These are phyloP conservation scores for Trichopus zeylanicus DNA, from an alignment of 116 monocot species.

Conservation along the genomic window DNA sequence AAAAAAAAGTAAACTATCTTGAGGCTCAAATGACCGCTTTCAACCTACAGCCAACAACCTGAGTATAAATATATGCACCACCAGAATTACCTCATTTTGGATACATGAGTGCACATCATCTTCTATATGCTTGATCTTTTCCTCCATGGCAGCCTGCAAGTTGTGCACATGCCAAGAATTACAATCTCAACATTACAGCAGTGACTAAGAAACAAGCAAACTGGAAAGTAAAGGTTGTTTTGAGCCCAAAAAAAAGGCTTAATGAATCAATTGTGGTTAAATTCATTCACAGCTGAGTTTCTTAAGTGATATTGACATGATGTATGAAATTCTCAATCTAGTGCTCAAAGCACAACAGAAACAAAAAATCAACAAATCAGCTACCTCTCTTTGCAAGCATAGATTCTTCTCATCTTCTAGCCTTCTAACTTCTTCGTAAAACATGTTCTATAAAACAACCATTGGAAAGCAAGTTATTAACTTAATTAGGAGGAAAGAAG, in stretches of 20 bases:
- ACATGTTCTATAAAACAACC: not conserved
- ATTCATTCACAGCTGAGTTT: too few species aligned
- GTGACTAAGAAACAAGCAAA: too few species aligned
- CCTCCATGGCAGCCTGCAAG: slow-evolving; percentile 2
- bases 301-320: not conserved
- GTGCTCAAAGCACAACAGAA: not conserved
- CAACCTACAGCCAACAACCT: too few species aligned
- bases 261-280: not conserved
- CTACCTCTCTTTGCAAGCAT: slow-evolving; percentile 7
- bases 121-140: not conserved
- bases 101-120: slow-evolving; percentile 1
- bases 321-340: not conserved
- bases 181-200: too few species aligned
- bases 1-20: not conserved
- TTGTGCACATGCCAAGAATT: too few species aligned
- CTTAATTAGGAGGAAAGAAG: too few species aligned
- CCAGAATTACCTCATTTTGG: not conserved
- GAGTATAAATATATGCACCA: too few species aligned
- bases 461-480: too few species aligned
- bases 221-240: too few species aligned
- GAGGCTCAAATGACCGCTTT: too few species aligned
- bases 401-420: slow-evolving; percentile 6
- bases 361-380: not conserved
- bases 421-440: slow-evolving; percentile 3
- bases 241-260: too few species aligned